These are phyloP conservation scores for Bauhinia variegata DNA, from an alignment of 306 rosid genomes.

Conservation along the genomic window DNA sequence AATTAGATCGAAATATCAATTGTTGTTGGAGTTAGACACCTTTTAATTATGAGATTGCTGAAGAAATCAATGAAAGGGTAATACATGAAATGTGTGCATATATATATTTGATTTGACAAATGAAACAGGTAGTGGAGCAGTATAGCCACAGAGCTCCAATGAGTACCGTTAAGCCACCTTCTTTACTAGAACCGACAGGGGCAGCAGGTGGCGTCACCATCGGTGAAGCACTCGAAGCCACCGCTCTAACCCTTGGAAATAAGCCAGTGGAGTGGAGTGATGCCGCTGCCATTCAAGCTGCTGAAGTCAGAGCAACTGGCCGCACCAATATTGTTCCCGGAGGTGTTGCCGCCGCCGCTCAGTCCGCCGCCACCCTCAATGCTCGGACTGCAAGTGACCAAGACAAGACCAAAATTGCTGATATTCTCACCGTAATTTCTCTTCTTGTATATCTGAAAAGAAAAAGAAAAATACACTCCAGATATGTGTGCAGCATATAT, in stretches of 20 bases:
- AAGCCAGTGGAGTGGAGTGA: slow-evolving; percentile 69
- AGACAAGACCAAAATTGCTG: slow-evolving; percentile 67
- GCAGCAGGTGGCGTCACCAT: slow-evolving; percentile 54
- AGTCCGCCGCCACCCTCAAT: slow-evolving; percentile 68
- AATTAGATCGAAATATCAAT: no score
- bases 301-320: slow-evolving; percentile 72
- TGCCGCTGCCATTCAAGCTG: slow-evolving; percentile 79
- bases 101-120: background rate
- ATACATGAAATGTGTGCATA: background rate
- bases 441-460: background rate
- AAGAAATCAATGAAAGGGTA: background rate
- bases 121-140: slow-evolving; percentile 53
- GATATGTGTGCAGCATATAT: no score
- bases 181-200: slow-evolving; percentile 16
- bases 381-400: slow-evolving; percentile 50
- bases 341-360: slow-evolving; percentile 72
- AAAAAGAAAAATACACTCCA: no score
- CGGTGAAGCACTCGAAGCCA: slow-evolving; percentile 78
- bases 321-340: slow-evolving; percentile 64
- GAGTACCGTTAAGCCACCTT: slow-evolving; percentile 31
- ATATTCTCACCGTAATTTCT: slow-evolving; percentile 51
- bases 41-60: no score
- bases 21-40: no score
- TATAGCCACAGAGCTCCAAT: slow-evolving; percentile 36
- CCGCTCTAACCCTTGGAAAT: slow-evolving; percentile 53